phyloP scores from a whole-genome alignment of 352 stramenopile genomes.

The Globisporangium echinulatum region DNA sequence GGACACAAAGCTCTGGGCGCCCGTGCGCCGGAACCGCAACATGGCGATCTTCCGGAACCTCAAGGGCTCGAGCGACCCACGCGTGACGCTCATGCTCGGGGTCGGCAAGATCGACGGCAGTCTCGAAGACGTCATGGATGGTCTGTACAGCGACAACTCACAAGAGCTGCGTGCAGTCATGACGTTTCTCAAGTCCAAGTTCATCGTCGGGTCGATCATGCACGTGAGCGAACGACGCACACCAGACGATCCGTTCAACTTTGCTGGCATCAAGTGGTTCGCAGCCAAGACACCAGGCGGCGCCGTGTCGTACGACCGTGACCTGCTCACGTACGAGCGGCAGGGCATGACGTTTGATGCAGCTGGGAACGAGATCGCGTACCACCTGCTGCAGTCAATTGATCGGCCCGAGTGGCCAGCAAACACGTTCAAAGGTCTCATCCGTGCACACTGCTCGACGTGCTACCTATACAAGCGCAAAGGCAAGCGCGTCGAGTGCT shows the following conservation, averaged over 20 bases:
- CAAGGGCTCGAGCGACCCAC: constrained; percentile 6
- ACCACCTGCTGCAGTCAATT: constrained; percentile 40
- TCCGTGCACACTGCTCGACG: constrained; percentile 25
- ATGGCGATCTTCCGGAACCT: constrained; percentile 16
- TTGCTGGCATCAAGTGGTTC: constrained; percentile 44
- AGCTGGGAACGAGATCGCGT: constrained; percentile 28
- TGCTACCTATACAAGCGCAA: constrained; percentile 32
- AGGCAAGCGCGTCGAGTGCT: constrained; percentile 27
- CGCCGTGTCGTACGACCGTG: constrained; percentile 18
- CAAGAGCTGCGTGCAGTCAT: constrained; percentile 23
- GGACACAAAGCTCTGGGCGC: constrained; percentile 9
- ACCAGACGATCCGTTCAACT: constrained; percentile 25
- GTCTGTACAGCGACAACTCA: constrained; percentile 33
- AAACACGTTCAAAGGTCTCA: constrained; percentile 24
- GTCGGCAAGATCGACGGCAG: constrained; percentile 5
- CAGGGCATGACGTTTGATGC: constrained; percentile 27
- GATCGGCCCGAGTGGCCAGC: constrained; percentile 34
- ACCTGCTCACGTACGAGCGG: constrained; percentile 37
- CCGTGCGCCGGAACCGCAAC: constrained; percentile 11
- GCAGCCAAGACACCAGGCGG: constrained; percentile 22
- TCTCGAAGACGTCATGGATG: constrained; percentile 32
- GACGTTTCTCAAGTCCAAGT: constrained; percentile 23
- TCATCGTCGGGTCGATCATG: constrained; percentile 26
- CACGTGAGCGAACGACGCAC: constrained; percentile 22
- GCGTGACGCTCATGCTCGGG: constrained; percentile 8